Evolutionary conservation across 208 protist genomes (phyloP).

Genomic region (Naegleria fowleri): DNA sequence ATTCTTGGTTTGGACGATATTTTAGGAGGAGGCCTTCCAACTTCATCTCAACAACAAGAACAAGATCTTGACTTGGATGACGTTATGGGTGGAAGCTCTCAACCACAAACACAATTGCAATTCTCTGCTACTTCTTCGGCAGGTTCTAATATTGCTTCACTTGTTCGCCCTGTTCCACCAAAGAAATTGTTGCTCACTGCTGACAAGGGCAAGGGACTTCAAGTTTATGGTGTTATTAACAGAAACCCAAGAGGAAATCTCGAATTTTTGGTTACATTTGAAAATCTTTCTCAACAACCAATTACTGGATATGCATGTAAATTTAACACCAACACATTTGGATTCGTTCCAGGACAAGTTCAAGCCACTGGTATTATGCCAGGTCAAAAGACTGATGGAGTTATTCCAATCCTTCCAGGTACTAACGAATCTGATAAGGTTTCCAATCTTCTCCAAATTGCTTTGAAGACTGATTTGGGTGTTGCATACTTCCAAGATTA

Average conservation of each 20-base stretch:
- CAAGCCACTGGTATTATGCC: neutral
- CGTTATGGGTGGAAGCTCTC: neutral
- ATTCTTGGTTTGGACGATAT: constrained; percentile 16
- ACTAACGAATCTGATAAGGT: neutral
- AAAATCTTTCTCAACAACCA: constrained; percentile 35
- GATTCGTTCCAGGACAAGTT: constrained; percentile 24
- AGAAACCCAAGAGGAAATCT: neutral
- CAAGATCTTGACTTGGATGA: constrained; percentile 26
- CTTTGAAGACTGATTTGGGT: constrained; percentile 37
- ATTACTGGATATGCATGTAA: constrained; percentile 43
- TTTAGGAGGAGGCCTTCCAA: neutral
- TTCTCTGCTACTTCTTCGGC: constrained; percentile 10
- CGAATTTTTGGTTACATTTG: constrained; percentile 27
- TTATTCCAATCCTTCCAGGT: neutral
- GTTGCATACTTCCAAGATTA: constrained; percentile 35
- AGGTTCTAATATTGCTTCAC: neutral
- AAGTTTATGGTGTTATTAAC: constrained; percentile 44
- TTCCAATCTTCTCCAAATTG: constrained; percentile 34
- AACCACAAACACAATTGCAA: neutral
- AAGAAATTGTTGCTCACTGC: constrained; percentile 46
- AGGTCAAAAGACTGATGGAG: neutral
- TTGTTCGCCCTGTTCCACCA: constrained; percentile 10
- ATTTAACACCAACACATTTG: constrained; percentile 51
- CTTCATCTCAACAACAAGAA: neutral
- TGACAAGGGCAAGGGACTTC: constrained; percentile 44